Base-by-base conservation (phyloP, 208 protist species). In the Wallacemonas sp. region DNA sequence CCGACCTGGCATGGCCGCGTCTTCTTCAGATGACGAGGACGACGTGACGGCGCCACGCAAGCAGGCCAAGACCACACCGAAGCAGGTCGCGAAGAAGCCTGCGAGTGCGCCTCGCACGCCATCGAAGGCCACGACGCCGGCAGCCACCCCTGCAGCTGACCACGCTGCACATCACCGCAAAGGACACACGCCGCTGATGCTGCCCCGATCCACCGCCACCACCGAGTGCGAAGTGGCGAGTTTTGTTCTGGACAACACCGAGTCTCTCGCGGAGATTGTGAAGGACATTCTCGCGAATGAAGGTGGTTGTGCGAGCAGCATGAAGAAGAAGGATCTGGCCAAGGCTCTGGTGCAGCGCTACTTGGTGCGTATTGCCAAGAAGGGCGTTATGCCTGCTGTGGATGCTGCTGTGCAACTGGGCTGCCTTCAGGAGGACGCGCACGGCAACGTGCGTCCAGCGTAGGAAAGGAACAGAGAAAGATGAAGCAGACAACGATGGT, bases 291-390 rank as follows among this genome's bases (percentile, higher is more conserved):
- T 91, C 15, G 61, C 38, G 0, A 54, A 86, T 22, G 68, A 70
- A 2, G 69, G 60, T 1, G 68, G 45, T 17, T 19, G 41, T 34
- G 53, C 55, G 5, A 17, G 15, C 41, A 26, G 45, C 36, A 72
- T 94, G 63, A 59, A 55, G 28, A 42, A 75, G 31, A 83, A 79
- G 72, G 74, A 70, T 28, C 49, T 94, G 0, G 39, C 84, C 28
- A 75, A 75, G 62, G 64, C 72, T 24, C 62, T 94, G 17, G 88
- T 88, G 28, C 66, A 71, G 34, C 66, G 82, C 17, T 94, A 91
- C 54, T 47, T 74, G 12, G 72, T 73, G 30, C 79, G 84, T 9
- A 86, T 94, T 58, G 82, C 84, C 22, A 90, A 89, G 64, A 79
- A 76, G 61, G 46, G 66, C 31, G 19, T 86, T 15, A 51, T 53